phyloP scores from a whole-genome alignment of 192 early-diverging fungal genomes.

The Backusella circina region DNA sequence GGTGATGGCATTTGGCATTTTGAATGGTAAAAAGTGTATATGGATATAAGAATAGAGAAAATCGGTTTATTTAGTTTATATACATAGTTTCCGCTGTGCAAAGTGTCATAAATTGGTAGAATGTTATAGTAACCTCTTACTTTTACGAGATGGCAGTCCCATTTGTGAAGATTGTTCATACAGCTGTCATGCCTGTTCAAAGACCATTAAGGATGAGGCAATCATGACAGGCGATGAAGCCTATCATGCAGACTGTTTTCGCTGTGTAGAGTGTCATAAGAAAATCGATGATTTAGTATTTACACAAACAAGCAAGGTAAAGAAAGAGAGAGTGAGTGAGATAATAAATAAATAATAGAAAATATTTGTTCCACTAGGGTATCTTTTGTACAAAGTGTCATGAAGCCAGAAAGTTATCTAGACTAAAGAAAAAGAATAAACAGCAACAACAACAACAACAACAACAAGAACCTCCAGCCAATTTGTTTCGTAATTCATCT shows the following conservation, averaged over 20 bases:
- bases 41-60: too few species aligned
- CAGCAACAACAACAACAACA: not conserved
- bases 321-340: not conserved
- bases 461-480: not conserved
- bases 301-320: constrained; percentile 74
- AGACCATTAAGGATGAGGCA: constrained; percentile 77
- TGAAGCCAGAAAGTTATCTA: constrained; percentile 60
- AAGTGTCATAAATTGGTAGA: constrained; percentile 75
- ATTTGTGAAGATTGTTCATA: constrained; percentile 84
- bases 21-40: constrained; percentile 83
- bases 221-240: constrained; percentile 83
- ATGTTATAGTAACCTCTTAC: constrained; percentile 73
- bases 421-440: constrained; percentile 54
- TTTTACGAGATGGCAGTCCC: constrained; percentile 79
- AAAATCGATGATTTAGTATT: constrained; percentile 78
- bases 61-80: too few species aligned
- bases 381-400: constrained; percentile 77
- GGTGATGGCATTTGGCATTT: constrained; percentile 87
- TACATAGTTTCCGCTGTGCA: constrained; percentile 76
- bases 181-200: constrained; percentile 68
- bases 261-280: constrained; percentile 70
- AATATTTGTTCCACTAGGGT: constrained; percentile 39
- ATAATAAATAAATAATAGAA: not conserved
- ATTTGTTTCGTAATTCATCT: constrained; percentile 13
- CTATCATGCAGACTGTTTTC: constrained; percentile 80